phyloP scores from a whole-genome alignment of 495 filamentous ascomycete genomes.

The Penicillium flavigenum region DNA sequence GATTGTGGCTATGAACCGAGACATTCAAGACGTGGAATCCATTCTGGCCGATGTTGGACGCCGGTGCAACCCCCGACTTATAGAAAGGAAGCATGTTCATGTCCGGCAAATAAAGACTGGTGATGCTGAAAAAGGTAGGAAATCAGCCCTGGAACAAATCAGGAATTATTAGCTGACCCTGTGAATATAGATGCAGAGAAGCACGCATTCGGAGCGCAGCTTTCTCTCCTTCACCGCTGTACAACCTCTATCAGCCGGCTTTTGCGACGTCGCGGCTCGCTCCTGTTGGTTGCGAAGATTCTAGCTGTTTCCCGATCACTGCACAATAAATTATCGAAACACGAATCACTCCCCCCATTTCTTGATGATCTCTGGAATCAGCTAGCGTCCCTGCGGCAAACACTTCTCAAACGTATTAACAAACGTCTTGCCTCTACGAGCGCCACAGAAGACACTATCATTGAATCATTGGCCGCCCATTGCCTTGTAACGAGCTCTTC shows the following conservation, averaged over 20 bases:
- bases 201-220: conserved; percentile 58
- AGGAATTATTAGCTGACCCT: conserved; percentile 27
- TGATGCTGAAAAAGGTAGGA: conserved; percentile 46
- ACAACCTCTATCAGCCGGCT: conserved; percentile 55
- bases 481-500: conserved; percentile 80
- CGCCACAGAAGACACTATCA: conserved; percentile 52
- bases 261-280: conserved; percentile 55
- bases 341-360: conserved; percentile 49
- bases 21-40: conserved; percentile 72
- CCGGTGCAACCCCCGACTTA: conserved; percentile 69
- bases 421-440: conserved; percentile 57
- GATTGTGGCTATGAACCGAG: conserved; percentile 82
- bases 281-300: conserved; percentile 74
- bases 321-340: conserved; percentile 62
- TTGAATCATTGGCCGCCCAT: conserved; percentile 76
- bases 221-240: conserved; percentile 61
- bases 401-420: conserved; percentile 66
- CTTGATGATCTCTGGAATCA: conserved; percentile 63
- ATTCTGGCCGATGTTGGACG: conserved; percentile 69
- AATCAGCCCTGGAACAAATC: conserved; percentile 18
- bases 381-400: conserved; percentile 57
- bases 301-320: conserved; percentile 73
- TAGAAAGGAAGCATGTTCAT: conserved; percentile 67
- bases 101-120: conserved; percentile 57
- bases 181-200: conserved; percentile 47